phyloP scores from a whole-genome alignment of 2,329 filamentous ascomycete genomes.

The Fulvia fulva region DNA sequence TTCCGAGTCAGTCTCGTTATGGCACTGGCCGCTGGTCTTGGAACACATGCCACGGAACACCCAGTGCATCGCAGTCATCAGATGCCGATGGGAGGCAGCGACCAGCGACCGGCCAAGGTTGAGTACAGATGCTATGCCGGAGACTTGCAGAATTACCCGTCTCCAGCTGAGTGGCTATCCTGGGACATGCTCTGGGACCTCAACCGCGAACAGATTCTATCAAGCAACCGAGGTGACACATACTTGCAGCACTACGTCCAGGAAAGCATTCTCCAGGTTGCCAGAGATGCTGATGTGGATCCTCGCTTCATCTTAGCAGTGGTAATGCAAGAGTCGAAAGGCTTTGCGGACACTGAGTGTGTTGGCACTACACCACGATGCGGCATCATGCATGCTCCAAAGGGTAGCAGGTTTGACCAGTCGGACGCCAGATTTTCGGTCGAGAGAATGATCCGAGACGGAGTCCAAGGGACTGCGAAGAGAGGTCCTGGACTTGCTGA shows the following conservation, averaged over 20 bases:
- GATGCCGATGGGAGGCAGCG: no score
- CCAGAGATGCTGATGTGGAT: constrained; percentile 15
- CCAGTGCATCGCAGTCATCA: no score
- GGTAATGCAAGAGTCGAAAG: constrained; percentile 23
- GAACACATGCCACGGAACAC: neutral
- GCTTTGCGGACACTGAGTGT: constrained; percentile 16
- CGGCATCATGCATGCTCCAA: constrained; percentile 20
- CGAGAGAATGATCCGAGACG: constrained; percentile 21
- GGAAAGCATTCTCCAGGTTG: constrained; percentile 12
- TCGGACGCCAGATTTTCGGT: constrained; percentile 11
- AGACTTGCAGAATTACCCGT: constrained; percentile 1
- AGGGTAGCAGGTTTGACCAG: constrained; percentile 15
- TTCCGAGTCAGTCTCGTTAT: constrained; percentile 5
- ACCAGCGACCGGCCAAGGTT: neutral
- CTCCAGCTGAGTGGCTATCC: constrained; percentile 13
- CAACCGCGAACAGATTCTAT: constrained; percentile 20
- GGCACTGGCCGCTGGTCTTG: neutral
- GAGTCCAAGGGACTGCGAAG: constrained; percentile 11
- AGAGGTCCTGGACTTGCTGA: constrained; percentile 13
- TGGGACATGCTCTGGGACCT: constrained; percentile 20
- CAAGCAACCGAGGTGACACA: constrained; percentile 19
- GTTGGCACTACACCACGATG: constrained; percentile 11
- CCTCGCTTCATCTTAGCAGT: constrained; percentile 20
- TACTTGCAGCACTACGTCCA: constrained; percentile 22
- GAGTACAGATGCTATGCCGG: constrained; percentile 18